A percentile compares a stretch with the other conserved stretches of the same genome.
Conservation (phyloP, 129 eudicot species). For the Pittosporum tobira region DNA sequence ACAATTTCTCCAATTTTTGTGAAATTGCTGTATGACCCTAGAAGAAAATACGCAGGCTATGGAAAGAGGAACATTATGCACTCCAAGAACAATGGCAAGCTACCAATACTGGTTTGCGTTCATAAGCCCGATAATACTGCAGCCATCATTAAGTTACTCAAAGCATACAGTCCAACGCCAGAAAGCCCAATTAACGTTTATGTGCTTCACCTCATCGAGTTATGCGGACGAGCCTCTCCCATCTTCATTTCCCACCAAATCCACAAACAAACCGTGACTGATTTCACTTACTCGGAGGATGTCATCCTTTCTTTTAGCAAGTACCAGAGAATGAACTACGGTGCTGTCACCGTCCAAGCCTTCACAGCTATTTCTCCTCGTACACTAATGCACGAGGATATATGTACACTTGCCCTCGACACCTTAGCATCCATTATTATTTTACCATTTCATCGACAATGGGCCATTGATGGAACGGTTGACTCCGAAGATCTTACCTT, state of each 20-base stretch:
- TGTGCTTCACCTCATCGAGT: constrained; percentile 29
- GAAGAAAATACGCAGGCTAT: constrained; percentile 16
- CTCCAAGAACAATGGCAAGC: constrained; percentile 3
- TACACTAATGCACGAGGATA: constrained; percentile 27
- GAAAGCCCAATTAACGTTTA: constrained; percentile 12
- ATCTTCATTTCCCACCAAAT: constrained; percentile 21
- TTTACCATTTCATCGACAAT: constrained; percentile 24
- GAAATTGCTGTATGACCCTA: constrained; percentile 18
- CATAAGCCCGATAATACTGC: constrained; percentile 15
- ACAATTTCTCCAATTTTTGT: neutral
- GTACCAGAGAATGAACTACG: neutral
- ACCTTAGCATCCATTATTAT: constrained; percentile 12
- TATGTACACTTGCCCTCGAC: constrained; percentile 28
- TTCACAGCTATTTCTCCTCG: constrained; percentile 25
- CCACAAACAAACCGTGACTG: neutral
- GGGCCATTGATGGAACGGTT: constrained; percentile 10
- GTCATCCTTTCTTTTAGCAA: constrained; percentile 11
- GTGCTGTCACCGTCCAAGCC: neutral
- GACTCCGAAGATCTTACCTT: constrained; percentile 3
- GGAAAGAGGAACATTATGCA: constrained; percentile 17
- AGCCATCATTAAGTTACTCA: constrained; percentile 13
- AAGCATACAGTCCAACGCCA: constrained; percentile 2
- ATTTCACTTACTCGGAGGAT: constrained; percentile 11
- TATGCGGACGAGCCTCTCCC: constrained; percentile 18
- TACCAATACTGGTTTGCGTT: constrained; percentile 20